phyloP scores from a whole-genome alignment of 1,284 basidiomycete species.

The Fomes fomentarius region DNA sequence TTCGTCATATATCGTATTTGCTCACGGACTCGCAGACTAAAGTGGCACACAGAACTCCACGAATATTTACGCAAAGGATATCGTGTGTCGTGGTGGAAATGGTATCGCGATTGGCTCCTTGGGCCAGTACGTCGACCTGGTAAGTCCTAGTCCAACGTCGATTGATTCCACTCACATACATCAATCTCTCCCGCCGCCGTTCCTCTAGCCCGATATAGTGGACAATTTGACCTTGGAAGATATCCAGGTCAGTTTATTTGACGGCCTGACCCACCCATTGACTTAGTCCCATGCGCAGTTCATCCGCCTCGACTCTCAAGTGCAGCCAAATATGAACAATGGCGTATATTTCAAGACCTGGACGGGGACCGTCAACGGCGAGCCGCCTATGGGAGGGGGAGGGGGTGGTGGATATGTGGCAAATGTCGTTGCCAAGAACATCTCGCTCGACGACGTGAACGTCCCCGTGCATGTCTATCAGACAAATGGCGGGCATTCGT shows the following conservation, averaged over 20 bases:
- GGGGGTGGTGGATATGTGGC: slow-evolving; percentile 57
- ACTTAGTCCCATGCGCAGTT: slow-evolving; percentile 35
- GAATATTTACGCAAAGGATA: slow-evolving; percentile 51
- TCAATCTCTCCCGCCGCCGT: no score
- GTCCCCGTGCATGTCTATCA: slow-evolving; percentile 54
- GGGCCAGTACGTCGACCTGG: slow-evolving; percentile 60
- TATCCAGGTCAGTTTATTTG: slow-evolving; percentile 39
- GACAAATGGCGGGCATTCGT: slow-evolving; percentile 55
- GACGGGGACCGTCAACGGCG: slow-evolving; percentile 55
- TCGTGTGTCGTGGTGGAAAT: slow-evolving; percentile 64
- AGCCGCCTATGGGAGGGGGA: slow-evolving; percentile 65
- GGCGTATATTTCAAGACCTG: slow-evolving; percentile 70
- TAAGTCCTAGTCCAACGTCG: no score
- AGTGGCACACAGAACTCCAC: slow-evolving; percentile 50
- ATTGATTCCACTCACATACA: no score
- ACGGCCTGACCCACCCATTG: background rate
- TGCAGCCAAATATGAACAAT: slow-evolving; percentile 58
- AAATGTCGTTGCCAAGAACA: slow-evolving; percentile 50
- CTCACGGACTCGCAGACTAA: background rate
- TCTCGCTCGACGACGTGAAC: slow-evolving; percentile 50
- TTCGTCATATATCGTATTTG: slow-evolving; percentile 20
- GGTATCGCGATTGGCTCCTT: slow-evolving; percentile 67
- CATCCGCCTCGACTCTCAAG: slow-evolving; percentile 45
- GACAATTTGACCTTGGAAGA: slow-evolving; percentile 56
- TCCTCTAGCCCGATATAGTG: slow-evolving; percentile 52